A percentile compares a stretch with the other conserved stretches of the same genome.
Evolutionary conservation across 1,284 basidiomycete species (phyloP).

Genomic region (Naganishia albida): DNA sequence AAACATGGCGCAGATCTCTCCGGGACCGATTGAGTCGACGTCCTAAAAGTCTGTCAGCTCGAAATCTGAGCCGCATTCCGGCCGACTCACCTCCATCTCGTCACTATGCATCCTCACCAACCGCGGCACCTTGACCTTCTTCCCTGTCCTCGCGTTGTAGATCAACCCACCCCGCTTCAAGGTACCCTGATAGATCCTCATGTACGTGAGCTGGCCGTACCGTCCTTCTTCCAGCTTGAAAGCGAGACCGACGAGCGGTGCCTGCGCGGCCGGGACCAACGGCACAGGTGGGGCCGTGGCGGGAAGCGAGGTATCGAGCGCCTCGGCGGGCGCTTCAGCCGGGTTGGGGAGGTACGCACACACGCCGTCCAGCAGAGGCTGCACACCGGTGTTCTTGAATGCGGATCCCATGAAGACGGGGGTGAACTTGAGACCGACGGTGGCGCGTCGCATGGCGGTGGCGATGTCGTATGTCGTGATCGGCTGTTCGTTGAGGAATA

Average conservation of each 20-base stretch:
- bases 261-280: slow-evolving; percentile 75
- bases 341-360: slow-evolving; percentile 95
- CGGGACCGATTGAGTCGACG: slow-evolving; percentile 90
- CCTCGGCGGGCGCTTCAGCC: slow-evolving; percentile 73
- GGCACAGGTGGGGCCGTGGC: slow-evolving; percentile 68
- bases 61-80: background rate
- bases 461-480: slow-evolving; percentile 75
- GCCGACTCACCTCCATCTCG: slow-evolving; percentile 83
- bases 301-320: slow-evolving; percentile 78
- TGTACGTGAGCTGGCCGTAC: slow-evolving; percentile 97
- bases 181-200: slow-evolving; percentile 97
- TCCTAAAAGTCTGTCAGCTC: slow-evolving; percentile 58
- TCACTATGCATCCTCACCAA: slow-evolving; percentile 98
- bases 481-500: slow-evolving; percentile 81
- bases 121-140: slow-evolving; percentile 97
- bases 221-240: slow-evolving; percentile 99
- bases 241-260: slow-evolving; percentile 88
- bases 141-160: slow-evolving; percentile 91
- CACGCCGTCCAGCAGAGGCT: slow-evolving; percentile 90
- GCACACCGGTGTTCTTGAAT: slow-evolving; percentile 96
- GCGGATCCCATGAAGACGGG: slow-evolving; percentile 98
- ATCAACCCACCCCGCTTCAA: slow-evolving; percentile 83
- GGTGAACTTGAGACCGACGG: slow-evolving; percentile 84
- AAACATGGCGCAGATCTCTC: slow-evolving; percentile 99
- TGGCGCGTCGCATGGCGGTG: slow-evolving; percentile 83